A percentile compares a stretch with the other conserved stretches of the same genome.
Evolutionary conservation across 2,329 filamentous ascomycete genomes (phyloP).

Genomic region (Arthrobotrys conoides): DNA sequence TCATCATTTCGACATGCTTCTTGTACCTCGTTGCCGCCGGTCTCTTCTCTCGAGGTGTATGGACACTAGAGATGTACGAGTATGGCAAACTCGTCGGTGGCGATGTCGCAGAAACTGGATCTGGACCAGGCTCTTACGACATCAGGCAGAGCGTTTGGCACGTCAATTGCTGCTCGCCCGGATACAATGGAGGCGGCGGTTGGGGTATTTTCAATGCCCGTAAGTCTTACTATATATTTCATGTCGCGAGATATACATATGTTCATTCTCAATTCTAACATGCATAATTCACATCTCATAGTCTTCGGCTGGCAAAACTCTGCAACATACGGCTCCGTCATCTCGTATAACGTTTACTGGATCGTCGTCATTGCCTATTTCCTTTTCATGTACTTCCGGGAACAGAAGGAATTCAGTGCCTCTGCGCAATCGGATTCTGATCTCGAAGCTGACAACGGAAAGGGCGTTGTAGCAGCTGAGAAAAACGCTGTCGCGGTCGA

Average conservation of each 20-base stretch:
- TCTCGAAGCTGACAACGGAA: conserved; percentile 43
- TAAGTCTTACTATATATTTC: conserved; percentile 42
- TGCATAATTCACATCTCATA: conserved; percentile 19
- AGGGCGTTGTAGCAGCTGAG: conserved; percentile 24
- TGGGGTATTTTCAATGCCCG: conserved; percentile 89
- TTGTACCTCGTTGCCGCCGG: conserved; percentile 87
- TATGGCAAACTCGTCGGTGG: conserved; percentile 78
- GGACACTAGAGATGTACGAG: conserved; percentile 78
- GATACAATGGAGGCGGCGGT: conserved; percentile 79
- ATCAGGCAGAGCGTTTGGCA: conserved; percentile 85
- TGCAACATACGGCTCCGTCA: conserved; percentile 87
- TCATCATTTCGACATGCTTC: conserved; percentile 85
- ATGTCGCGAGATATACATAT: neutral
- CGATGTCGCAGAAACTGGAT: conserved; percentile 74
- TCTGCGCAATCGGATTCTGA: conserved; percentile 39
- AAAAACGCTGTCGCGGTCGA: conserved; percentile 39
- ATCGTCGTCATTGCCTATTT: conserved; percentile 78
- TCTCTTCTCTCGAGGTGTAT: conserved; percentile 82
- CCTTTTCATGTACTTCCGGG: conserved; percentile 76
- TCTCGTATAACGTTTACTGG: conserved; percentile 93
- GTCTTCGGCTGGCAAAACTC: conserved; percentile 89
- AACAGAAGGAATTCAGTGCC: conserved; percentile 68
- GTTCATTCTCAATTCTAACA: conserved; percentile 26
- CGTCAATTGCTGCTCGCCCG: conserved; percentile 85
- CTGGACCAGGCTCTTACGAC: conserved; percentile 83